phyloP scores from a whole-genome alignment of 2,329 filamentous ascomycete species.

The Cercospora brassicicola region DNA sequence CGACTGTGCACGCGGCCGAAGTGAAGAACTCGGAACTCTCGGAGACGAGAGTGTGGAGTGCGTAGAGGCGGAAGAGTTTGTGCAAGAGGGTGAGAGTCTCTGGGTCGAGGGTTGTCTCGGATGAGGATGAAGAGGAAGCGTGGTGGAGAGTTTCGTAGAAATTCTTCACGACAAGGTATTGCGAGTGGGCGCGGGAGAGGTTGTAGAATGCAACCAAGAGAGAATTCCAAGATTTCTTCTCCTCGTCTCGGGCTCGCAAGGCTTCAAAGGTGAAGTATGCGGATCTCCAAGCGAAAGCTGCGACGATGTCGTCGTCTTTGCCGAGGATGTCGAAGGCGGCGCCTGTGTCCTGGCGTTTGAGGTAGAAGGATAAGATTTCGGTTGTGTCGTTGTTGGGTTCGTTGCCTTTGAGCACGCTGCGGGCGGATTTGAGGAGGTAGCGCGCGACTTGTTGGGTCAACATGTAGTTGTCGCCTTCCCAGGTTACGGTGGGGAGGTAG shows the following conservation, averaged over 20 bases:
- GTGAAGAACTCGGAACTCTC: slow-evolving; percentile 73
- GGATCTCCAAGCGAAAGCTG: slow-evolving; percentile 73
- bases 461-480: slow-evolving; percentile 83
- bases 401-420: slow-evolving; percentile 65
- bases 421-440: slow-evolving; percentile 74
- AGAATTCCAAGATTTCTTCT: slow-evolving; percentile 76
- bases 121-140: slow-evolving; percentile 40
- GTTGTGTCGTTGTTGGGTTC: slow-evolving; percentile 68
- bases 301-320: slow-evolving; percentile 68
- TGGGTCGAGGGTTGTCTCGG: slow-evolving; percentile 55
- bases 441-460: slow-evolving; percentile 75
- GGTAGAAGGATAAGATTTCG: slow-evolving; percentile 64
- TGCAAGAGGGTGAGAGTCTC: slow-evolving; percentile 61
- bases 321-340: slow-evolving; percentile 74
- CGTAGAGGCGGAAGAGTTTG: slow-evolving; percentile 66
- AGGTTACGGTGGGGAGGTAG: slow-evolving; percentile 69
- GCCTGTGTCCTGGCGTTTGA: slow-evolving; percentile 65
- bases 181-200: slow-evolving; percentile 70
- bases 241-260: slow-evolving; percentile 69
- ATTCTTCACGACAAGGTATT: slow-evolving; percentile 77
- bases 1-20: slow-evolving; percentile 66
- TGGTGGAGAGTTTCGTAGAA: slow-evolving; percentile 68
- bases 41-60: slow-evolving; percentile 65
- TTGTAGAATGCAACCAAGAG: slow-evolving; percentile 77
- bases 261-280: slow-evolving; percentile 74